Percentiles rank a stretch among this genome's conserved stretches.
Conservation (phyloP, 2,329 filamentous ascomycete species). For the Alternaria atra region DNA sequence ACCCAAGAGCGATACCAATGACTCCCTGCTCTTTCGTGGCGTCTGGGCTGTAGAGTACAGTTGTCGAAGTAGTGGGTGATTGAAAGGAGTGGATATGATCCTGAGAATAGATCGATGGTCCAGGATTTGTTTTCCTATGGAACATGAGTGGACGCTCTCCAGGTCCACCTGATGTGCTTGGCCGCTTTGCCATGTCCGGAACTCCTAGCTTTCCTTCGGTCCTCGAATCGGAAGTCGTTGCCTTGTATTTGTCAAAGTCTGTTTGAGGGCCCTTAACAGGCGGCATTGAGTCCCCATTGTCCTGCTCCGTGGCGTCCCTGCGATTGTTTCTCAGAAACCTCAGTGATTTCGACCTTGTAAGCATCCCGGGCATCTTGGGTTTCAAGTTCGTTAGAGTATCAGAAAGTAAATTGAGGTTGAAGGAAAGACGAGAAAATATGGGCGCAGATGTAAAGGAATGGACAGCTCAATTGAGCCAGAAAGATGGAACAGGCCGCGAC, state of each 20-base stretch:
- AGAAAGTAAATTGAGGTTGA: slow-evolving; percentile 33
- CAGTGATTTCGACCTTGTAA: slow-evolving; percentile 51
- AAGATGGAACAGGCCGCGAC: slow-evolving; percentile 27
- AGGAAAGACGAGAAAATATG: slow-evolving; percentile 32
- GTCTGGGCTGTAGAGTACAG: slow-evolving; percentile 44
- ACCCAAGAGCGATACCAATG: slow-evolving; percentile 53
- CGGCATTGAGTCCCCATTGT: slow-evolving; percentile 37
- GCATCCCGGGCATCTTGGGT: slow-evolving; percentile 48
- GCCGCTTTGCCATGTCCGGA: slow-evolving; percentile 44
- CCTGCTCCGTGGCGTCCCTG: slow-evolving; percentile 42
- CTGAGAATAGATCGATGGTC: slow-evolving; percentile 35
- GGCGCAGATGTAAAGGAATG: slow-evolving; percentile 46
- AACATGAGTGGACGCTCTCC: slow-evolving; percentile 45
- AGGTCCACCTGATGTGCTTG: slow-evolving; percentile 47
- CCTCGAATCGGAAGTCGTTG: slow-evolving; percentile 38
- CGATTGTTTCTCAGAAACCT: slow-evolving; percentile 45
- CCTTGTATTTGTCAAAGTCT: slow-evolving; percentile 46
- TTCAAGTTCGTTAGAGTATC: slow-evolving; percentile 49
- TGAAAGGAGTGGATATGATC: slow-evolving; percentile 38
- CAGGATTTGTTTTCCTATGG: slow-evolving; percentile 48
- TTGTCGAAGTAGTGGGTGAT: slow-evolving; percentile 41
- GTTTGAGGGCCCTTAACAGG: slow-evolving; percentile 31
- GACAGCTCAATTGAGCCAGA: slow-evolving; percentile 52
- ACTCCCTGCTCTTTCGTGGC: slow-evolving; percentile 39
- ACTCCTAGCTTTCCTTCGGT: slow-evolving; percentile 36